These are phyloP conservation scores for Coemansia sp. DNA, from an alignment of 371 early-diverging fungal genomes.

Conservation along the genomic window DNA sequence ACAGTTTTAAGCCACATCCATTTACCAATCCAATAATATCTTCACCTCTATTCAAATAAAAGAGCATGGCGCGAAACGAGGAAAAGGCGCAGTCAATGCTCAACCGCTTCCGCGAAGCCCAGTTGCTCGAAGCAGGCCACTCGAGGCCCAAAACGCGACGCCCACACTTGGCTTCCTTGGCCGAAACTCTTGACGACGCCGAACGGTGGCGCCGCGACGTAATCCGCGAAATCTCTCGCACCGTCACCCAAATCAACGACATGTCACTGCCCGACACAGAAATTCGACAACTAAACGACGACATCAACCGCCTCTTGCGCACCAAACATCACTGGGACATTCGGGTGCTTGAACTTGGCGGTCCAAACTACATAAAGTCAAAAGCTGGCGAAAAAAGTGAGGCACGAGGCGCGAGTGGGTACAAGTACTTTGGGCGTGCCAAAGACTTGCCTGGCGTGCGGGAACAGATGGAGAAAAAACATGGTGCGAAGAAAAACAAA, in stretches of 20 bases:
- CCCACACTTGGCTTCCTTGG: conserved; percentile 73
- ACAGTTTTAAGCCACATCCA: too few species aligned
- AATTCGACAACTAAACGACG: conserved; percentile 92
- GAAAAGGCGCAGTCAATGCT: conserved; percentile 98
- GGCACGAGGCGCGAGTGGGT: conserved; percentile 88
- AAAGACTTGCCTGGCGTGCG: conserved; percentile 92
- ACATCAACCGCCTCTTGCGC: conserved; percentile 88
- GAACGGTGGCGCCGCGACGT: conserved; percentile 89
- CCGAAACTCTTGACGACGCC: conserved; percentile 69
- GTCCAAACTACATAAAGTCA: conserved; percentile 80
- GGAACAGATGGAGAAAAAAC: conserved; percentile 75
- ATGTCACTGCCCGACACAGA: conserved; percentile 84
- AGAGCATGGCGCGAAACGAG: conserved; percentile 86
- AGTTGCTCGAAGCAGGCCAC: conserved; percentile 81
- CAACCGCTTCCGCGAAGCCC: conserved; percentile 92
- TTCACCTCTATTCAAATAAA: neutral
- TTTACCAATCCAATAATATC: too few species aligned
- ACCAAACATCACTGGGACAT: conserved; percentile 92
- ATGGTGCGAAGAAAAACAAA: conserved; percentile 57
- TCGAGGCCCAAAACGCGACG: conserved; percentile 63
- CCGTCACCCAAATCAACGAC: conserved; percentile 90
- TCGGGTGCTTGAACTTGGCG: conserved; percentile 87
- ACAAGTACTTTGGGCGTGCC: conserved; percentile 98
- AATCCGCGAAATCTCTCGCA: conserved; percentile 81
- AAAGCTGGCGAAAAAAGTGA: conserved; percentile 74